Conservation (phyloP, 371 early-diverging fungal species). For the Parasitella parasitica region DNA sequence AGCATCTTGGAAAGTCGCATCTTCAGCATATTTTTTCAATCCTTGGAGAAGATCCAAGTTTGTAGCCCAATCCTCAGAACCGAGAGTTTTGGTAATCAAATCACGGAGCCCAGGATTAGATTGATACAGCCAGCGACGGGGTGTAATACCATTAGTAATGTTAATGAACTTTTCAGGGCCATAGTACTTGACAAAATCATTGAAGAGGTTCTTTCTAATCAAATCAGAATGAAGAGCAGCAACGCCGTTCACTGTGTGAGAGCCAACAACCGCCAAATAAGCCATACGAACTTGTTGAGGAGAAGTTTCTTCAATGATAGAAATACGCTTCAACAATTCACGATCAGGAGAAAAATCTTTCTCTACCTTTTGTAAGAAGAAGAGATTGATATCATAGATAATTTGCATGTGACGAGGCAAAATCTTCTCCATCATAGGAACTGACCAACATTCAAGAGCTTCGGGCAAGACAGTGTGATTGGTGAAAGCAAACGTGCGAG, state of each 20-base stretch:
- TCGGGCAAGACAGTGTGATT: conserved; percentile 96
- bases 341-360: conserved; percentile 79
- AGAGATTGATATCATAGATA: conserved; percentile 94
- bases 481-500: conserved; percentile 87
- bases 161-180: conserved; percentile 87
- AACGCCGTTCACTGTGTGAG: conserved; percentile 93
- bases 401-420: conserved; percentile 92
- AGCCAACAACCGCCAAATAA: conserved; percentile 64
- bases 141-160: conserved; percentile 93
- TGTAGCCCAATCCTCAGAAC: conserved; percentile 63
- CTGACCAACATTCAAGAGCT: conserved; percentile 93
- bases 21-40: conserved; percentile 59
- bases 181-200: conserved; percentile 82
- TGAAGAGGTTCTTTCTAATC: conserved; percentile 78
- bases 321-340: conserved; percentile 81
- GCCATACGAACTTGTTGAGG: conserved; percentile 93
- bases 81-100: conserved; percentile 77
- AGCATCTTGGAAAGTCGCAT: conserved; percentile 68
- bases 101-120: conserved; percentile 81
- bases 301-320: conserved; percentile 85
- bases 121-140: conserved; percentile 92
- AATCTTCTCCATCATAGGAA: conserved; percentile 83
- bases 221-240: conserved; percentile 90
- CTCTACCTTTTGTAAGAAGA: conserved; percentile 91
- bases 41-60: conserved; percentile 64